Evolutionary conservation across 306 rosid species (phyloP).

Genomic region (Begonia fuchsioides): DNA sequence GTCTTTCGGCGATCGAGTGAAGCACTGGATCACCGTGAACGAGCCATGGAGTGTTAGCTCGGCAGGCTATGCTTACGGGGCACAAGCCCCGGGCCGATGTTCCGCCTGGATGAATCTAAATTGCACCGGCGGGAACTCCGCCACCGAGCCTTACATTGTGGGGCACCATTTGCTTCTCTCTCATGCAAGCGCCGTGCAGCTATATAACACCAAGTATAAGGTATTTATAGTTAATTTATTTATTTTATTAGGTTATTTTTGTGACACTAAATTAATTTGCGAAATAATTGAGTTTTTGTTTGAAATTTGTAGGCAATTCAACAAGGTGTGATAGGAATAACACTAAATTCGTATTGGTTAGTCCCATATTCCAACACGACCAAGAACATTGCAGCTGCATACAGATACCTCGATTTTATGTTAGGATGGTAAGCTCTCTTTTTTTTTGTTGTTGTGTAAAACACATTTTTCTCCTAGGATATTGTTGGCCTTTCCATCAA

Average conservation of each 20-base stretch:
- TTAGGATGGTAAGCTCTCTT: slow-evolving; percentile 34
- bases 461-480: no score
- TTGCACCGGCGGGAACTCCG: slow-evolving; percentile 30
- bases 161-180: slow-evolving; percentile 30
- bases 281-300: background rate
- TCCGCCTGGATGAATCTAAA: slow-evolving; percentile 22
- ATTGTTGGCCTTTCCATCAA: no score
- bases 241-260: background rate
- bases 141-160: slow-evolving; percentile 27
- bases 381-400: slow-evolving; percentile 18
- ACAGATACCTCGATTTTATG: slow-evolving; percentile 33
- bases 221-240: no score
- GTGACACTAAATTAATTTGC: background rate
- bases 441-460: background rate
- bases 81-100: slow-evolving; percentile 24
- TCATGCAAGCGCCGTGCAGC: slow-evolving; percentile 30
- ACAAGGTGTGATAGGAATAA: slow-evolving; percentile 39
- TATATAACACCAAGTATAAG: slow-evolving; percentile 32
- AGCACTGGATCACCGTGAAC: slow-evolving; percentile 25
- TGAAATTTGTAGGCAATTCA: slow-evolving; percentile 24
- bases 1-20: slow-evolving; percentile 26
- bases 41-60: slow-evolving; percentile 22
- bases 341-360: slow-evolving; percentile 29
- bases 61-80: slow-evolving; percentile 17
- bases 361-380: slow-evolving; percentile 22